Conservation (phyloP, 2,329 filamentous ascomycete genomes). For the Colletotrichum navitas region DNA sequence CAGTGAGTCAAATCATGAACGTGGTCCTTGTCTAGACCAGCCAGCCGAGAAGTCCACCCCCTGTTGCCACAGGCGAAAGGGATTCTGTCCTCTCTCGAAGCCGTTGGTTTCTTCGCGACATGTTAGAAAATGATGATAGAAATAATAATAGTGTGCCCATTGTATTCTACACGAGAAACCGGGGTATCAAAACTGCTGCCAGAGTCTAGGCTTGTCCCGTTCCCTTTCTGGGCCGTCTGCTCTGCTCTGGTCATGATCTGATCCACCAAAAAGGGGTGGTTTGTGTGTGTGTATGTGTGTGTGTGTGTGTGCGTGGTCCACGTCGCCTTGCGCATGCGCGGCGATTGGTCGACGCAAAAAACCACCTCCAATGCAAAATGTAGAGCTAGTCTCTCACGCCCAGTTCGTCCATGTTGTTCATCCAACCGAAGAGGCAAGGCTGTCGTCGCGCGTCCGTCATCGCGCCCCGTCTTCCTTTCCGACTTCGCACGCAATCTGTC, state of each 20-base stretch:
- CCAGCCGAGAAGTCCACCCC: neutral
- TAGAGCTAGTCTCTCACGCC: slow-evolving; percentile 31
- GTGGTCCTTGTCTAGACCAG: neutral
- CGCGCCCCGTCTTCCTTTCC: slow-evolving; percentile 23
- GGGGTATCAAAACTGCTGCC: slow-evolving; percentile 36
- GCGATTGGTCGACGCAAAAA: slow-evolving; percentile 25
- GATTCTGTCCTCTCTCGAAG: neutral
- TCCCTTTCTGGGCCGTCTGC: slow-evolving; percentile 2
- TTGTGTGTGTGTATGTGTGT: slow-evolving; percentile 10
- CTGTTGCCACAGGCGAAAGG: neutral
- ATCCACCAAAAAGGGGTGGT: slow-evolving; percentile 23
- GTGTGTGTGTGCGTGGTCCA: slow-evolving; percentile 25
- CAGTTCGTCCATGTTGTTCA: slow-evolving; percentile 33
- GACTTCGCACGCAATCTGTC: slow-evolving; percentile 24
- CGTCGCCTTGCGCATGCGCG: slow-evolving; percentile 23
- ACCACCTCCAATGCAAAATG: slow-evolving; percentile 28
- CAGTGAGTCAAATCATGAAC: slow-evolving; percentile 22
- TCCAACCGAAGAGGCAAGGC: slow-evolving; percentile 39
- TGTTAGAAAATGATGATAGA: neutral
- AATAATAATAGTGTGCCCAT: neutral
- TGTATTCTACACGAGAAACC: slow-evolving; percentile 25
- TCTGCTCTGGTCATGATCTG: slow-evolving; percentile 11
- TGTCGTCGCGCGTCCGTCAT: slow-evolving; percentile 23
- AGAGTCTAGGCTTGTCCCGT: slow-evolving; percentile 18
- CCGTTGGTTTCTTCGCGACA: neutral